Conservation (phyloP, 345 rosid species). For the Sisymbrium altissimum region DNA sequence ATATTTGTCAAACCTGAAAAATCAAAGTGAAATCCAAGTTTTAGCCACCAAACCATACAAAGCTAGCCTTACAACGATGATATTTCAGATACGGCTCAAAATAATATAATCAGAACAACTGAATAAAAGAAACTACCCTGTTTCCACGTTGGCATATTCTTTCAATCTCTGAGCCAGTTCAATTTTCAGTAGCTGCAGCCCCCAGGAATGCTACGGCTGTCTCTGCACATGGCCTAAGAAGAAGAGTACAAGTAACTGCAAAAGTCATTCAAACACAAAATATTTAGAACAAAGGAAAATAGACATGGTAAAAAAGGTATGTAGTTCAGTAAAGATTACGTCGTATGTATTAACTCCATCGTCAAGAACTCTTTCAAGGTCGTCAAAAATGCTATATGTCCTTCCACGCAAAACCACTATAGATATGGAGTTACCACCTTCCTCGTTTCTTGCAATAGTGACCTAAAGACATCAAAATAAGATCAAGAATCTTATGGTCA, state of each 20-base stretch:
- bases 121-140: conserved; percentile 53
- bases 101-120: background rate
- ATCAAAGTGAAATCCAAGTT: background rate
- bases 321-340: conserved; percentile 41
- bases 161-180: conserved; percentile 92
- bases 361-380: conserved; percentile 98
- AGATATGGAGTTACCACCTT: conserved; percentile 82
- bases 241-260: background rate
- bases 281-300: background rate
- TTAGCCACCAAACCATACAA: conserved; percentile 1
- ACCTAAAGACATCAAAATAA: conserved; percentile 45
- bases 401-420: conserved; percentile 95
- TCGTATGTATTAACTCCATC: conserved; percentile 98
- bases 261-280: background rate
- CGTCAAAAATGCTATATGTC: conserved; percentile 92
- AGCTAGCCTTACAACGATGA: background rate
- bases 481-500: background rate
- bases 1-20: conserved; percentile 78
- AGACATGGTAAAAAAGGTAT: background rate
- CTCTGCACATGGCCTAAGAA: conserved; percentile 94
- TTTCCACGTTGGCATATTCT: conserved; percentile 88
- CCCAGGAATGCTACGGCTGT: conserved; percentile 88
- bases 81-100: background rate
- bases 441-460: conserved; percentile 82
- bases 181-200: conserved; percentile 96